Percentiles rank a stretch among this genome's conserved stretches.
Evolutionary conservation across 768 basidiomycete species (phyloP).

Genomic region (Phaeotremella skinneri): DNA sequence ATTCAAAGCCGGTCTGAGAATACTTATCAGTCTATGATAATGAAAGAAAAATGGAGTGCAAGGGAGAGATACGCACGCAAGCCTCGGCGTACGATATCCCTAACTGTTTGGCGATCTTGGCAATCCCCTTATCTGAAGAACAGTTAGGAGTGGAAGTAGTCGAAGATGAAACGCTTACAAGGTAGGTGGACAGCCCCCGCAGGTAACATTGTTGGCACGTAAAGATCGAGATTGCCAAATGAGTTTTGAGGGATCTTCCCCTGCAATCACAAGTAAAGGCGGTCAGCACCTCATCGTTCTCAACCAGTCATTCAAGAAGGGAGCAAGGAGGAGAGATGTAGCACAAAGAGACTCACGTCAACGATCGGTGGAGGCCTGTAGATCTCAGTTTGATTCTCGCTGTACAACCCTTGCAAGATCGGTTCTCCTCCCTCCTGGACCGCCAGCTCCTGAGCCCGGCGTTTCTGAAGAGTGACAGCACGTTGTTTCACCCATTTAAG

Average conservation of each 20-base stretch:
- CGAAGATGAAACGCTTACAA: conserved; percentile 60
- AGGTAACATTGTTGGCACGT: conserved; percentile 92
- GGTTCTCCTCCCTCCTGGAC: conserved; percentile 58
- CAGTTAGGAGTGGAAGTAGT: conserved; percentile 6
- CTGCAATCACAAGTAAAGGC: conserved; percentile 54
- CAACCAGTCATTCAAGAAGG: background rate
- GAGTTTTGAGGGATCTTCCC: conserved; percentile 90
- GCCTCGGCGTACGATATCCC: conserved; percentile 92
- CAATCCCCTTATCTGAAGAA: conserved; percentile 71
- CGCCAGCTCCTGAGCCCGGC: conserved; percentile 69
- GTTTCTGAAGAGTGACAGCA: conserved; percentile 72
- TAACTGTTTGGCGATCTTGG: conserved; percentile 81
- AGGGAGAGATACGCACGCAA: conserved; percentile 63
- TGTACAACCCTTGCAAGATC: conserved; percentile 83
- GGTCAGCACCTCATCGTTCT: background rate
- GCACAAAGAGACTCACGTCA: conserved; percentile 61
- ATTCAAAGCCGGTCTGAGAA: conserved; percentile 86
- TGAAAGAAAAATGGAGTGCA: background rate
- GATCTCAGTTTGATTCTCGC: conserved; percentile 75
- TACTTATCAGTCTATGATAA: background rate
- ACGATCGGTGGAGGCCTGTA: conserved; percentile 76
- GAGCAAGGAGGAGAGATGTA: background rate
- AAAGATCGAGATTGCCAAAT: conserved; percentile 96
- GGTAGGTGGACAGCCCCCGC: conserved; percentile 80
- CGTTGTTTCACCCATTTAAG: conserved; percentile 86